These are phyloP conservation scores for Umbilicus rupestris DNA, from an alignment of 164 flowering plant genomes.

Conservation along the genomic window DNA sequence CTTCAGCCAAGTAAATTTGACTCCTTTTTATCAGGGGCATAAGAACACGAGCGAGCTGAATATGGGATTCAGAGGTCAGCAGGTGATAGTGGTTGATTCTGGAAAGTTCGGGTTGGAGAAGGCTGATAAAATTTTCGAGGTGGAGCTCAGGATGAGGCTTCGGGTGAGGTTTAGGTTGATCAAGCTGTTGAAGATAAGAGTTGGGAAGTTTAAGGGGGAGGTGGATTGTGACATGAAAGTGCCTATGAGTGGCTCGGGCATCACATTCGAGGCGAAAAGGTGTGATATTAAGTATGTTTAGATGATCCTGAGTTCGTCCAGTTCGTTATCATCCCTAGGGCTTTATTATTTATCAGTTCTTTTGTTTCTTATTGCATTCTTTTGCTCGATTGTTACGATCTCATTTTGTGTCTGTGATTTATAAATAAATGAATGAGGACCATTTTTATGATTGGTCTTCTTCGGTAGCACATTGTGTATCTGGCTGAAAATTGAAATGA, in stretches of 20 bases:
- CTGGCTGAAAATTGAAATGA: too few species aligned
- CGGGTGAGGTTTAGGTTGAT: conserved; percentile 5
- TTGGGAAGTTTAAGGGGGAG: conserved; percentile 1
- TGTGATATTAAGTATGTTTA: conserved; percentile 6
- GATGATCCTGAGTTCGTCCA: background rate
- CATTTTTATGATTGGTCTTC: background rate
- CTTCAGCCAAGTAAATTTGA: background rate
- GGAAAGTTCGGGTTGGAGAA: background rate
- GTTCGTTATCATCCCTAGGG: background rate
- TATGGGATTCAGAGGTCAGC: conserved; percentile 1
- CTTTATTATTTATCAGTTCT: background rate
- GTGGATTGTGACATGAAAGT: conserved; percentile 6
- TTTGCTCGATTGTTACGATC: background rate
- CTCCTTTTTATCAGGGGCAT: conserved; percentile 10
- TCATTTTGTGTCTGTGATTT: background rate
- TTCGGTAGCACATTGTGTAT: too few species aligned
- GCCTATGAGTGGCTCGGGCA: conserved; percentile 1
- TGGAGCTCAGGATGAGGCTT: conserved; percentile 3
- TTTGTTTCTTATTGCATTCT: background rate
- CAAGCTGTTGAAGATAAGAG: background rate
- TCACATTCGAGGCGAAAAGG: background rate
- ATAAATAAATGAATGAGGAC: background rate
- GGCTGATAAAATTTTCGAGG: background rate
- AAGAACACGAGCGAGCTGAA: background rate
- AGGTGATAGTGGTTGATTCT: background rate